These are phyloP conservation scores for Keithomyces neogunnii DNA, from an alignment of 2,329 filamentous ascomycete species.

Conservation along the genomic window DNA sequence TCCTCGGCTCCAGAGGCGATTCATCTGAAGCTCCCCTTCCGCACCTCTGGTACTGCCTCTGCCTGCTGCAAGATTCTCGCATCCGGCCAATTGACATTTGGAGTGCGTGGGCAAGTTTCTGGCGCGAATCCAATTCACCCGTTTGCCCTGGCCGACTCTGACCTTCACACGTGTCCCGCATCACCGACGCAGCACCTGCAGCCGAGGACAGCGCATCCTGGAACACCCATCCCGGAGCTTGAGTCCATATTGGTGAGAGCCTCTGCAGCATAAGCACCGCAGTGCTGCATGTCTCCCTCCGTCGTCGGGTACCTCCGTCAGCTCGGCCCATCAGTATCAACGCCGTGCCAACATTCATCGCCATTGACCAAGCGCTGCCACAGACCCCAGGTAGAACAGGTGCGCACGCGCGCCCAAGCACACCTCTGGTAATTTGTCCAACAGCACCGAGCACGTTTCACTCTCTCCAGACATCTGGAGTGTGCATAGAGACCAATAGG, in stretches of 20 bases:
- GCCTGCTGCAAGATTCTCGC: background rate
- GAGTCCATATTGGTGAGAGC: background rate
- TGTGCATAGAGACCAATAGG: background rate
- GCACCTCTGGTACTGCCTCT: background rate
- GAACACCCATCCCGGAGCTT: background rate
- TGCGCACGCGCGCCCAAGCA: background rate
- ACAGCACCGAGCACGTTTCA: background rate
- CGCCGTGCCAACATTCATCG: background rate
- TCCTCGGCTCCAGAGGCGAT: background rate
- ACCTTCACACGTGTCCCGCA: conserved; percentile 11
- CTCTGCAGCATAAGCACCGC: background rate
- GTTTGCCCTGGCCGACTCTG: conserved; percentile 4
- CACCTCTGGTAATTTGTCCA: background rate
- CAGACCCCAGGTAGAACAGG: background rate
- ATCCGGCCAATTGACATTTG: conserved; percentile 7
- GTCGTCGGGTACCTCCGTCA: background rate
- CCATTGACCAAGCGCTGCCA: conserved; percentile 6
- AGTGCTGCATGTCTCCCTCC: background rate
- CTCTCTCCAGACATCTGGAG: background rate
- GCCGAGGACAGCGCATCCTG: background rate
- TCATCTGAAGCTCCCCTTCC: background rate
- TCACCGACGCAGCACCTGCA: background rate
- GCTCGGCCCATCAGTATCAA: background rate
- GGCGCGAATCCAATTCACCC: background rate
- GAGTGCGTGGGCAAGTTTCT: background rate